Conservation (phyloP, 1,284 basidiomycete genomes). For the Sutorius eximius region DNA sequence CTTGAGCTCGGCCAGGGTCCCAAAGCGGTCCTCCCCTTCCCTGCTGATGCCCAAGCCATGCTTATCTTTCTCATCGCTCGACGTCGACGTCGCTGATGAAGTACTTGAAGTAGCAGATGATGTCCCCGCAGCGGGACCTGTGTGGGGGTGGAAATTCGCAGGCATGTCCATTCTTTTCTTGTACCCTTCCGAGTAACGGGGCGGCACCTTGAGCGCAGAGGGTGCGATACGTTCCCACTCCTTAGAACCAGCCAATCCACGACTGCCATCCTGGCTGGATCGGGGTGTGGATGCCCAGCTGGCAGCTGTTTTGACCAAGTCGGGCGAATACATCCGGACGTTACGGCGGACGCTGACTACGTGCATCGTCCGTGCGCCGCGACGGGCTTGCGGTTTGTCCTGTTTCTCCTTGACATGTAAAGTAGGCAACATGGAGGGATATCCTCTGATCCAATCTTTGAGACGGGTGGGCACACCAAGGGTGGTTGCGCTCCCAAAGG, state of each 20-base stretch:
- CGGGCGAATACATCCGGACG: conserved; percentile 79
- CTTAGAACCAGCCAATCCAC: conserved; percentile 55
- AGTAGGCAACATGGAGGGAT: conserved; percentile 65
- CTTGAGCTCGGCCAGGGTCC: conserved; percentile 77
- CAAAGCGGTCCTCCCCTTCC: conserved; percentile 65
- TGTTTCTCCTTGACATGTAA: conserved; percentile 39
- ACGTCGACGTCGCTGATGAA: conserved; percentile 29
- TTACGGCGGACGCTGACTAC: conserved; percentile 74
- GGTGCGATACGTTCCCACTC: conserved; percentile 74
- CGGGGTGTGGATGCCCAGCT: conserved; percentile 59
- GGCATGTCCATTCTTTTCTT: conserved; percentile 72
- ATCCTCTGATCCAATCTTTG: conserved; percentile 84
- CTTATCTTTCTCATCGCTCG: conserved; percentile 32
- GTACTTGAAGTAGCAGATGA: conserved; percentile 33
- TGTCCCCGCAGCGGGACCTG: conserved; percentile 20
- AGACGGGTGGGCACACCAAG: conserved; percentile 74
- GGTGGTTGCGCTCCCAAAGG: conserved; percentile 49
- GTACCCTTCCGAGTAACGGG: conserved; percentile 67
- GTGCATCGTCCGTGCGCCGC: conserved; percentile 70
- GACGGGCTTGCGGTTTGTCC: conserved; percentile 57
- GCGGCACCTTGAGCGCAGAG: conserved; percentile 50
- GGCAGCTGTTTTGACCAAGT: conserved; percentile 72
- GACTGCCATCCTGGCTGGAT: conserved; percentile 28
- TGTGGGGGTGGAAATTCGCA: conserved; percentile 56
- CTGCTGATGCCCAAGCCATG: conserved; percentile 34